Conservation (phyloP, 169 alveolate genomes). For the Plasmodium ovale region DNA sequence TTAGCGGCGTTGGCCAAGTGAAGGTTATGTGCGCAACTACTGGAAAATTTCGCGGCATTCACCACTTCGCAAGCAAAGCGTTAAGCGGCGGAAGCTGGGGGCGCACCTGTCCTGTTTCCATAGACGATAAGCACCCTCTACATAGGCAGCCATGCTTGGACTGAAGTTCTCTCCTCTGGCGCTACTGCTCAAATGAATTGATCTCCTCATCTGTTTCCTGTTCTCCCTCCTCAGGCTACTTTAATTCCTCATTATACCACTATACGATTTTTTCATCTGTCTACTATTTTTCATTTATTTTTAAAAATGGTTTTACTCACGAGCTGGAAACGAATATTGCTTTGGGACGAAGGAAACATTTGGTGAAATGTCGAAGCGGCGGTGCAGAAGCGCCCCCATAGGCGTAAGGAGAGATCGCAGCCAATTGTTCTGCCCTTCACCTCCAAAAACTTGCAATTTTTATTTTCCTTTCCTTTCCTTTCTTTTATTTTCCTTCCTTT, state of each 20-base stretch:
- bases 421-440: too few species aligned
- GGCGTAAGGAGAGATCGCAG: too few species aligned
- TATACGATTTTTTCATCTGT: constrained; percentile 38
- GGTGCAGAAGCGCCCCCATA: too few species aligned
- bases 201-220: constrained; percentile 9
- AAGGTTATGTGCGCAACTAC: not conserved
- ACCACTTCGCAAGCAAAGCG: too few species aligned
- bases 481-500: too few species aligned
- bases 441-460: too few species aligned
- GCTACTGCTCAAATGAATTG: constrained; percentile 24
- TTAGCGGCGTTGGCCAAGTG: not conserved
- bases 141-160: constrained; percentile 65
- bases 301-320: constrained; percentile 49
- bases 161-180: constrained; percentile 16
- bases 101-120: constrained; percentile 52
- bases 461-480: too few species aligned
- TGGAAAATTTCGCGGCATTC: too few species aligned
- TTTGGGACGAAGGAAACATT: constrained; percentile 61
- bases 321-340: constrained; percentile 28
- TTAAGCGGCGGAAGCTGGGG: too few species aligned
- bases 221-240: constrained; percentile 28
- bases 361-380: too few species aligned
- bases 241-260: constrained; percentile 64
- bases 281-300: constrained; percentile 46
- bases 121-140: constrained; percentile 26